These are phyloP conservation scores for Hypericum perforatum DNA, from an alignment of 345 rosid species.

Conservation along the genomic window DNA sequence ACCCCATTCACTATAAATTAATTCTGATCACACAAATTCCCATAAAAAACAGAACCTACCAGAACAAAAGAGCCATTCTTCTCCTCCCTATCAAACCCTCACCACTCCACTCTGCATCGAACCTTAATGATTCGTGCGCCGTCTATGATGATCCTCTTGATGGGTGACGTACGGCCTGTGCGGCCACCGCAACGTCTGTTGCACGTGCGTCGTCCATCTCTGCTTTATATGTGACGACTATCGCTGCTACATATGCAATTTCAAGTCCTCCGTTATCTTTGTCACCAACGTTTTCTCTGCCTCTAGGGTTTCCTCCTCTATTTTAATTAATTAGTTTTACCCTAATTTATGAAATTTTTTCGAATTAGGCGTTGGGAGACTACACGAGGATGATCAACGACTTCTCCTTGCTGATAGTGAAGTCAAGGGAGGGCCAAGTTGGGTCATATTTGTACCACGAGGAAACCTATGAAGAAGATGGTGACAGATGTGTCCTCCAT, in stretches of 20 bases:
- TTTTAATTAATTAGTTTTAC: background rate
- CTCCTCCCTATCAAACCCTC: no score
- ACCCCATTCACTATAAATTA: no score
- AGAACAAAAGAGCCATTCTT: no score
- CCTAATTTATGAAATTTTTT: background rate
- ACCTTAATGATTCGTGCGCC: constrained; percentile 13
- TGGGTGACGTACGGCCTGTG: constrained; percentile 21
- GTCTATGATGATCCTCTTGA: constrained; percentile 18
- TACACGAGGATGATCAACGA: constrained; percentile 19
- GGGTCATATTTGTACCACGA: constrained; percentile 21
- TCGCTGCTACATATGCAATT: constrained; percentile 20
- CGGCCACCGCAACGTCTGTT: constrained; percentile 22
- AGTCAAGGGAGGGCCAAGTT: constrained; percentile 13
- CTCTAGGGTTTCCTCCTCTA: background rate
- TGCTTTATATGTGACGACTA: constrained; percentile 21
- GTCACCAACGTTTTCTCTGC: constrained; percentile 14
- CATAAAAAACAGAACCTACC: no score
- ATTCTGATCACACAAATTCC: no score
- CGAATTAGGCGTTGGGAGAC: constrained; percentile 19
- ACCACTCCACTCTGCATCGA: background rate
- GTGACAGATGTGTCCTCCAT: no score
- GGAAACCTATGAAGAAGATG: no score
- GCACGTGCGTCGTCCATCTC: constrained; percentile 18
- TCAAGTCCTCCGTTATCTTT: constrained; percentile 14
- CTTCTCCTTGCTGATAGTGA: constrained; percentile 7